A percentile compares a stretch with the other conserved stretches of the same genome.
phyloP scores from a whole-genome alignment of 306 rosid species.

The Crotalaria pallida region DNA sequence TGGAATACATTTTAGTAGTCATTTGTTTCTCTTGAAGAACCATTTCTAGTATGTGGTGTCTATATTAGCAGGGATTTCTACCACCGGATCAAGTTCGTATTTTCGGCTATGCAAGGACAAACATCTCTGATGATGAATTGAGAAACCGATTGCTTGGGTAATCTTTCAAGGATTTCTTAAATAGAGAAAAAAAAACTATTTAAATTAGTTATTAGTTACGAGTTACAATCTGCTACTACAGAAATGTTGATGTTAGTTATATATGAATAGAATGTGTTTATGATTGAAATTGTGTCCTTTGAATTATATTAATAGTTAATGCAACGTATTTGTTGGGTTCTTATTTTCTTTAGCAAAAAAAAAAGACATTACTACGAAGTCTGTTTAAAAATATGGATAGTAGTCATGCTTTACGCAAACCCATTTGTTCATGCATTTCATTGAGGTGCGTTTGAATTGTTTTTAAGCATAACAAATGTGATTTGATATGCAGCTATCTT shows the following conservation, averaged over 20 bases:
- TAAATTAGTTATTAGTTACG: no score
- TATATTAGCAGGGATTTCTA: conserved; percentile 56
- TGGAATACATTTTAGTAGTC: not conserved
- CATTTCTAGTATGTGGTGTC: not conserved
- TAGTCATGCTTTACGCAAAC: not conserved
- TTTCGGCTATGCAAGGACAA: conserved; percentile 86
- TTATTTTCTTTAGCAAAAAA: not conserved
- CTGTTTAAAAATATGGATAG: no score
- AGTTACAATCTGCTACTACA: not conserved
- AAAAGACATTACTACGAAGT: not conserved
- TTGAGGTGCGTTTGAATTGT: not conserved
- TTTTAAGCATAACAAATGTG: not conserved
- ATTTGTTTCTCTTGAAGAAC: conserved; percentile 4
- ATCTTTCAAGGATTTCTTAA: not conserved
- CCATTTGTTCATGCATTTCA: not conserved
- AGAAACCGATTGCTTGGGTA: conserved; percentile 57
- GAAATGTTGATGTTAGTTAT: not conserved
- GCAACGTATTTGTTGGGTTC: not conserved
- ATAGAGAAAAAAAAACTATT: not conserved
- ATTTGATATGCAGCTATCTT: conserved; percentile 55
- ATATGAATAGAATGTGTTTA: not conserved
- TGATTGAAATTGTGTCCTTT: not conserved
- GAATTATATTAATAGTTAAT: conserved; percentile 8
- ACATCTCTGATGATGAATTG: conserved; percentile 69
- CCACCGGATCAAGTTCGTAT: conserved; percentile 62